phyloP scores from a whole-genome alignment of 257 asterid species.

The Anisodus tanguticus region DNA sequence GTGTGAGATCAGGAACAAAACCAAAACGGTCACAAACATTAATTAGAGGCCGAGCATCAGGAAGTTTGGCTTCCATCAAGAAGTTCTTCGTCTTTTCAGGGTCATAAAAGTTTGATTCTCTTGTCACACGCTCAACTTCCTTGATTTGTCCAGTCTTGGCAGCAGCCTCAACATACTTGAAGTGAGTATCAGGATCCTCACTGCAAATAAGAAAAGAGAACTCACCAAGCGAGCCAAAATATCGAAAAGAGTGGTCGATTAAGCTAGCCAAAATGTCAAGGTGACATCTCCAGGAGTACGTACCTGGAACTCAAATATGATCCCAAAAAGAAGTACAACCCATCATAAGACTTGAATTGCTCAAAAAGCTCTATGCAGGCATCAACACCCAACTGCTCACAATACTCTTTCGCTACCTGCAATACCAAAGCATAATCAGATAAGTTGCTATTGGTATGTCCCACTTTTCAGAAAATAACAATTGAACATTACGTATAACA shows the following conservation, averaged over 20 bases:
- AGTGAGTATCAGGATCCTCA: constrained; percentile 99
- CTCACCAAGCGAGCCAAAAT: constrained; percentile 16
- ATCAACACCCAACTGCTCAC: constrained; percentile 96
- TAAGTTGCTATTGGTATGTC: not conserved
- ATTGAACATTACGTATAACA: not conserved
- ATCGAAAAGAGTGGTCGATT: not conserved
- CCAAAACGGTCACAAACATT: constrained; percentile 99
- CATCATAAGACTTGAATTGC: constrained; percentile 98
- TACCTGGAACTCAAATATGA: constrained; percentile 99
- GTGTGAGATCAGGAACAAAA: constrained; percentile 98
- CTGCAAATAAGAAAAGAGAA: constrained; percentile 44
- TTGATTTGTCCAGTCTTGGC: constrained; percentile 99
- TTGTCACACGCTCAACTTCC: constrained; percentile 98
- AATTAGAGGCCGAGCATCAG: constrained; percentile 97
- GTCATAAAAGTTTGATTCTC: constrained; percentile 97
- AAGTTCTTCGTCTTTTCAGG: constrained; percentile 96
- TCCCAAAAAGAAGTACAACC: constrained; percentile 94
- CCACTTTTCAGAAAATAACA: not conserved
- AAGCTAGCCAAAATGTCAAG: constrained; percentile 12
- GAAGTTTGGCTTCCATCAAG: constrained; percentile 98
- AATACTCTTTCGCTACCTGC: constrained; percentile 95
- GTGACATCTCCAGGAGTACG: not conserved
- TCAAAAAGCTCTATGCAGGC: constrained; percentile 92
- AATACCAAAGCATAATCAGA: constrained; percentile 37
- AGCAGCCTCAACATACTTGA: constrained; percentile 98